Evolutionary conservation across 2,329 filamentous ascomycete genomes (phyloP), one percentile per base, ranked within the genome.

Genomic region (Ceratocystis ficicola): DNA sequence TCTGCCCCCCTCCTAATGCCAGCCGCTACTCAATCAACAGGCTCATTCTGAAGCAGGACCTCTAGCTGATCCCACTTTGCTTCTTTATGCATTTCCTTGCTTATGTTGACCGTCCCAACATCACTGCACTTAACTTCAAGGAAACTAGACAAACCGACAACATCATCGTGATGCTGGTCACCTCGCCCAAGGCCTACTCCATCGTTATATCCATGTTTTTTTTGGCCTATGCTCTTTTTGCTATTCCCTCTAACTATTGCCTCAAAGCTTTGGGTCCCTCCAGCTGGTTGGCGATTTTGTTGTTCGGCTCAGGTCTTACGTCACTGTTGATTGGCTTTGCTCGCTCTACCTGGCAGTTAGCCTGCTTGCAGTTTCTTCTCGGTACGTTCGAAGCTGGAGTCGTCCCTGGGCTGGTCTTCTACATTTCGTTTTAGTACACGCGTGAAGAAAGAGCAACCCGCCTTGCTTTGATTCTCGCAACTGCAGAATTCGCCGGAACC

Each of bases 351-450:
- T 79, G 75, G 2, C 81, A 81, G 8, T 77, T 91, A n/a, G 80
- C 87, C 1, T 86, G 79, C 5, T 84, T 86, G 68, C 83, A 88
- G 5, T 79, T 90, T 30, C 73, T 90, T 7, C 78, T 91, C 0
- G 88, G 88, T 3, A 77, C 83, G 4, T 82, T 87, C 52, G 88
- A 91, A 74, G 87, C 86, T 3, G 87, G 87, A 0, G 75, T 90
- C 1, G 89, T 89, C 68, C 85, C 85, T 0, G 85, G 86, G 0
- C 75, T 89, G 69, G 81, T 84, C 0, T 77, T 84, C 73, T 89
- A 89, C 70, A 76, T 91, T 61, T 90, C 87, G 0, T 83, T 89
- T 68, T 90, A 88, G 80, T 91, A 91, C 73, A 84, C 81, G 57
- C 83, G 84, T 69, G 80, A 83, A 20, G 87, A 91, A 74, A 80